Conservation (phyloP, 2,329 filamentous ascomycete species). For the Diplodia seriata region DNA sequence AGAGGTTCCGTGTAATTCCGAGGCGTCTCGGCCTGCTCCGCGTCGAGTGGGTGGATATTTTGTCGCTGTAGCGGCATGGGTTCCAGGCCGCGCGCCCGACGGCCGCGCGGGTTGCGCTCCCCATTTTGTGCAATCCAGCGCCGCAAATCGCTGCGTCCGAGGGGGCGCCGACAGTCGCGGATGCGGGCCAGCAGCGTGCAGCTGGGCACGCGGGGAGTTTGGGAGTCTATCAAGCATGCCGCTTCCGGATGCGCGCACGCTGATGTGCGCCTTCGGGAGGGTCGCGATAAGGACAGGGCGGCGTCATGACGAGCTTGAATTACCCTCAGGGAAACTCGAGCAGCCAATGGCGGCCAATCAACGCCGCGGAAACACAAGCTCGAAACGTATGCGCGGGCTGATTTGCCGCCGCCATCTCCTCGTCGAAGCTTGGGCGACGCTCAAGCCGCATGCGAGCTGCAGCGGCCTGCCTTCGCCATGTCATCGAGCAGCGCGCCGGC, state of each 20-base stretch:
- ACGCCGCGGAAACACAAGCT: constrained; percentile 3
- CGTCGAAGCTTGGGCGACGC: constrained; percentile 24
- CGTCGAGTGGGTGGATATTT: constrained; percentile 22
- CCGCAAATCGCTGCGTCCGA: constrained; percentile 14
- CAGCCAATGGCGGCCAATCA: constrained; percentile 18
- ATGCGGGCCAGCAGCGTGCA: constrained; percentile 15
- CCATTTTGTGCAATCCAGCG: constrained; percentile 13
- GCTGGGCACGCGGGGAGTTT: constrained; percentile 30
- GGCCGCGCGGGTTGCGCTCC: constrained; percentile 20
- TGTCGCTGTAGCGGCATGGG: constrained; percentile 20
- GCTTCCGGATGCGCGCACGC: constrained; percentile 25
- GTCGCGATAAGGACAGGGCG: constrained; percentile 32
- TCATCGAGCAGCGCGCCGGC: constrained; percentile 21
- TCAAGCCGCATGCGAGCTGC: constrained; percentile 28
- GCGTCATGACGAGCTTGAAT: constrained; percentile 31
- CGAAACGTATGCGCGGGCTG: constrained; percentile 15
- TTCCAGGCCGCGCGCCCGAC: constrained; percentile 19
- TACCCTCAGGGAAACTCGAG: constrained; percentile 31
- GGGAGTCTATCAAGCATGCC: constrained; percentile 22
- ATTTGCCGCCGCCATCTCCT: constrained; percentile 24
- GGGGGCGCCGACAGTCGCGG: constrained; percentile 10
- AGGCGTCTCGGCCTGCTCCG: constrained; percentile 21
- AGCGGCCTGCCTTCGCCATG: constrained; percentile 14
- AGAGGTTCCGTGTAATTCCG: constrained; percentile 22
- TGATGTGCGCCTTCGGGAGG: constrained; percentile 26